Conservation (phyloP, 2,329 filamentous ascomycete genomes). For the Alternaria sp. region DNA sequence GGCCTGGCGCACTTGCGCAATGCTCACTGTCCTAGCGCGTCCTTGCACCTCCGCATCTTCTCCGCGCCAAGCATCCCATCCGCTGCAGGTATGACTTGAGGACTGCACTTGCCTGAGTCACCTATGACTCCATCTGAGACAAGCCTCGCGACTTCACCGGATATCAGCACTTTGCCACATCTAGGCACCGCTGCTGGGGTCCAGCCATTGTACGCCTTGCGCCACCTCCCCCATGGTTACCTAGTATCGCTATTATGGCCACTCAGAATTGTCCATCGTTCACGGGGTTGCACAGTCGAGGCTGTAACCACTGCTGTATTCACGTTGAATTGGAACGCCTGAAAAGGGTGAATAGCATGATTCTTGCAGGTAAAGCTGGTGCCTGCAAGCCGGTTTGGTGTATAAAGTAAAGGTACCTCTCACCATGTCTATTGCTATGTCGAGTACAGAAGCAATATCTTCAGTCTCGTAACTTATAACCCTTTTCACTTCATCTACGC, state of each 20-base stretch:
- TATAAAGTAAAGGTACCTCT: background rate
- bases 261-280: background rate
- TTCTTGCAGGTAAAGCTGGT: background rate
- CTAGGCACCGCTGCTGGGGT: constrained; percentile 1
- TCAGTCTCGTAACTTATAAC: background rate
- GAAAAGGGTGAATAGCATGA: background rate
- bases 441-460: background rate
- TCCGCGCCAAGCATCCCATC: background rate
- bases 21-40: constrained; percentile 13
- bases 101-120: background rate
- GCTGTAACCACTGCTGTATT: background rate
- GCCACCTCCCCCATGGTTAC: background rate
- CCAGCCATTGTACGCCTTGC: background rate
- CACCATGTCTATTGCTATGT: background rate
- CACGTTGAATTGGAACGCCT: background rate
- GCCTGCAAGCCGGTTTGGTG: background rate
- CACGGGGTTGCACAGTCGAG: background rate
- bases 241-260: background rate
- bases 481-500: background rate
- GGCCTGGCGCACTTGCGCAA: background rate
- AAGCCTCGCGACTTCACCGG: background rate
- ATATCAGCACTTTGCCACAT: constrained; percentile 1
- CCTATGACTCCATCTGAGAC: background rate
- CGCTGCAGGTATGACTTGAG: background rate
- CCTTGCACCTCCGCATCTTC: background rate